phyloP scores from a whole-genome alignment of 1,284 basidiomycete genomes.

The Microstroma glucosiphilum region DNA sequence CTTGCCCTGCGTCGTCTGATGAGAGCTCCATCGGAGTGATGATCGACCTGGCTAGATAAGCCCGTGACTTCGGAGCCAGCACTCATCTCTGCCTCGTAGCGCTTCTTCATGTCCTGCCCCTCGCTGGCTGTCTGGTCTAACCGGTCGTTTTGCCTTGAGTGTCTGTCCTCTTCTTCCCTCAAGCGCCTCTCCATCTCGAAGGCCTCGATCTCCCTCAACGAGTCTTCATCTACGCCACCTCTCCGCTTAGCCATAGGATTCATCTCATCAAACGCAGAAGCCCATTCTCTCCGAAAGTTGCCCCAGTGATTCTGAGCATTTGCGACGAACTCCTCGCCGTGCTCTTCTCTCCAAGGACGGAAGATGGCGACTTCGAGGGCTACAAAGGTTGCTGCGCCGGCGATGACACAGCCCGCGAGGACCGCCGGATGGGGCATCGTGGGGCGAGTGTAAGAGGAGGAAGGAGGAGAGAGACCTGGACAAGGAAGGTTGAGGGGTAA shows the following conservation, averaged over 20 bases:
- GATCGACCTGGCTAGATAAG: too few species aligned
- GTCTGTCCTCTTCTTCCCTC: not conserved
- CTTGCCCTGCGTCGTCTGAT: too few species aligned
- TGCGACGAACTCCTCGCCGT: conserved; percentile 31
- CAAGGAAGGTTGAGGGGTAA: not conserved
- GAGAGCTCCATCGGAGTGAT: too few species aligned
- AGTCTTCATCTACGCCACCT: conserved; percentile 23
- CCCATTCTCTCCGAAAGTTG: conserved; percentile 22
- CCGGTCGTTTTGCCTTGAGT: too few species aligned
- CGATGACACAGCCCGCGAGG: conserved; percentile 30
- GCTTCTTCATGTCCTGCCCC: too few species aligned
- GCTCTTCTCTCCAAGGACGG: conserved; percentile 33
- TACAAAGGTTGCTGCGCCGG: conserved; percentile 27
- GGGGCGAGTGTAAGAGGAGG: not conserved
- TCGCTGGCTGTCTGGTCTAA: too few species aligned
- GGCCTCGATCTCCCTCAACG: conserved; percentile 23
- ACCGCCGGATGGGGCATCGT: conserved; percentile 33
- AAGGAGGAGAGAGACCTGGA: not conserved
- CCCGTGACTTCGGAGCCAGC: too few species aligned
- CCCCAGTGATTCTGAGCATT: conserved; percentile 21
- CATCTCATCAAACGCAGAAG: not conserved
- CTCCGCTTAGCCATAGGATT: conserved; percentile 23
- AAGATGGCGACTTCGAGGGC: conserved; percentile 37
- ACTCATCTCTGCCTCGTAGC: too few species aligned
- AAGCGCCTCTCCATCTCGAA: conserved; percentile 24